A percentile compares a stretch with the other conserved stretches of the same genome.
Evolutionary conservation across 257 asterid genomes (phyloP).

Genomic region (Anisodus tanguticus): DNA sequence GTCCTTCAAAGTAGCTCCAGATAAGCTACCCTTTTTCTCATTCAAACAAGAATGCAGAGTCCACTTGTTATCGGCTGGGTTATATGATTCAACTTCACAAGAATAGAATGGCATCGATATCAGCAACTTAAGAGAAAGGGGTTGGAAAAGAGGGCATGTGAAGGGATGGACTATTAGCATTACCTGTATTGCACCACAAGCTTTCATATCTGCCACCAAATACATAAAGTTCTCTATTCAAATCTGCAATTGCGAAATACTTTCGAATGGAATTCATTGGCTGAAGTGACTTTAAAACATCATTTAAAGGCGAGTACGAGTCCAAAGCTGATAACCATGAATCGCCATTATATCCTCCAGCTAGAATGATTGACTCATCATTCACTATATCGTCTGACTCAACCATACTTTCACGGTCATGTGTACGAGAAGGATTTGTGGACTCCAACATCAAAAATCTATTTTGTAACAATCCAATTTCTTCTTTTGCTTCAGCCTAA

Average conservation of each 20-base stretch:
- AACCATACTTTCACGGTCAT: constrained; percentile 35
- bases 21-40: constrained; percentile 67
- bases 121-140: not conserved
- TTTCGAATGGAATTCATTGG: constrained; percentile 69
- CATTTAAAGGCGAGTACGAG: constrained; percentile 66
- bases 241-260: constrained; percentile 58
- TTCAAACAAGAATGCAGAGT: constrained; percentile 58
- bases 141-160: not conserved
- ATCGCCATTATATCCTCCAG: constrained; percentile 84
- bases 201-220: constrained; percentile 76
- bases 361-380: constrained; percentile 55
- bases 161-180: constrained; percentile 15
- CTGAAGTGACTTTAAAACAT: constrained; percentile 59
- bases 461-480: constrained; percentile 53
- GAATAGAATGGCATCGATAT: not conserved
- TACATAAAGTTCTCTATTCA: constrained; percentile 64
- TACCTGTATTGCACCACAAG: constrained; percentile 69
- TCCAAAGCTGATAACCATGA: constrained; percentile 63
- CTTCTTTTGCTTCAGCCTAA: constrained; percentile 64
- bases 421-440: constrained; percentile 38
- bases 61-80: constrained; percentile 64
- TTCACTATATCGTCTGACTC: constrained; percentile 45
- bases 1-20: constrained; percentile 62
- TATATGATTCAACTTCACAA: constrained; percentile 82
- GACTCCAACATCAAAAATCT: constrained; percentile 55